Evolutionary conservation across 2,329 filamentous ascomycete genomes (phyloP), one percentile per base, ranked within the genome.

Genomic region (Exophiala bonariae): DNA sequence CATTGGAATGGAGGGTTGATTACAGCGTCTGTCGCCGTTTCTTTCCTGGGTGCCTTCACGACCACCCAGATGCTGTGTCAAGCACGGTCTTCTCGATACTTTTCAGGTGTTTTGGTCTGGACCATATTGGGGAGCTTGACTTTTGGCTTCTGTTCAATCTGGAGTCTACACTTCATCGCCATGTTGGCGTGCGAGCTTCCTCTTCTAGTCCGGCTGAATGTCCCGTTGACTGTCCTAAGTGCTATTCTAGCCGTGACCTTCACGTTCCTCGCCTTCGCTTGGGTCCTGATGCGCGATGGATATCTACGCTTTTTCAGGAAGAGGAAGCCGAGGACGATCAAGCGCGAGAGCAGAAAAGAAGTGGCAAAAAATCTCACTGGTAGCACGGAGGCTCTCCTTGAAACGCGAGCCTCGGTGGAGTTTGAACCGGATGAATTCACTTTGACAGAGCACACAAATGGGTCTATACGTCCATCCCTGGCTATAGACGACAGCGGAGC

Each of bases 31-130:
- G 60, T 63, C 37, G 62, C 61, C 17, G 59, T 64, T n/a, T 63
- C 61, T 3, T 57, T 64, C 6, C 49, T 64, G 2, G 62, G 62
- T 11, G 59, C 61, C 20, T 64, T 64, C 37, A 64, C 62, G 3
- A 59, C 62, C 4, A 63, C 62, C 9, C 62, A 64, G 38, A 55
- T 64, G 41, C 60, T 63, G 59, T 63, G 61, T 44, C 62, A 65
- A 44, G 62, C 62, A 17, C 49, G 60, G 8, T 59, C 59, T 36
- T 61, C 61, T 3, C 42, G 59, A 18, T 50, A 57, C 30, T 55
- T 64, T 20, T 56, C 54, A 10, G 58, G 56, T 34, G 59, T 65
- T 4, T 44, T 63, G 18, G 47, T 63, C 10, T 65, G 62, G 62
- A 57, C 57, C 2, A 47, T 59, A 10, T 45, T 63, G 8, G 59